These are phyloP conservation scores for Castanea sativa DNA, from an alignment of 306 rosid genomes.

Conservation along the genomic window DNA sequence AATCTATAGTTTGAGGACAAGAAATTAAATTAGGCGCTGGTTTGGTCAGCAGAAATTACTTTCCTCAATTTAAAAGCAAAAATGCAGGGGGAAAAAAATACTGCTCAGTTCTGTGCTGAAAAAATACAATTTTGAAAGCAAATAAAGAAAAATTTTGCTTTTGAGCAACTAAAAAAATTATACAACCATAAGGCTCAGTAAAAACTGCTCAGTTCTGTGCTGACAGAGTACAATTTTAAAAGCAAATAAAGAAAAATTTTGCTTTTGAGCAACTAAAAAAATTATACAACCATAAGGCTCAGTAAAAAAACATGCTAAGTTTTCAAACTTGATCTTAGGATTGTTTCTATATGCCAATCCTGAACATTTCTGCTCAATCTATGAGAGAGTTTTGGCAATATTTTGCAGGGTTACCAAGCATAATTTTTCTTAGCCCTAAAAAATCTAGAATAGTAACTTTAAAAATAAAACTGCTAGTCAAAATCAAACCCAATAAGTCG, in stretches of 20 bases:
- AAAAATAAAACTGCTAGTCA: background rate
- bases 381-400: background rate
- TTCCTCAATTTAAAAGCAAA: too few relatives aligned
- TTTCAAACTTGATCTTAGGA: background rate
- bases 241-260: background rate
- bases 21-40: too few relatives aligned
- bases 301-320: background rate
- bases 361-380: background rate
- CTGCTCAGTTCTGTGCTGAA: too few relatives aligned
- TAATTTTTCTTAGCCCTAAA: background rate
- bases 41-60: too few relatives aligned
- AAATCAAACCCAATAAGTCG: background rate
- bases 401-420: background rate
- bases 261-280: background rate
- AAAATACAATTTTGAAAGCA: too few relatives aligned
- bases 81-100: too few relatives aligned
- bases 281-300: background rate
- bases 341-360: background rate
- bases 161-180: background rate
- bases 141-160: background rate
- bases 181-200: background rate
- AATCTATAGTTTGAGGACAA: too few relatives aligned
- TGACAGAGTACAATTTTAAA: too few relatives aligned
- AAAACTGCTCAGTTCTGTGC: too few relatives aligned
- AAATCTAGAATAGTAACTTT: background rate